Conservation (phyloP, 1,139 yeast species). For the Schwanniomyces etchellsii region DNA sequence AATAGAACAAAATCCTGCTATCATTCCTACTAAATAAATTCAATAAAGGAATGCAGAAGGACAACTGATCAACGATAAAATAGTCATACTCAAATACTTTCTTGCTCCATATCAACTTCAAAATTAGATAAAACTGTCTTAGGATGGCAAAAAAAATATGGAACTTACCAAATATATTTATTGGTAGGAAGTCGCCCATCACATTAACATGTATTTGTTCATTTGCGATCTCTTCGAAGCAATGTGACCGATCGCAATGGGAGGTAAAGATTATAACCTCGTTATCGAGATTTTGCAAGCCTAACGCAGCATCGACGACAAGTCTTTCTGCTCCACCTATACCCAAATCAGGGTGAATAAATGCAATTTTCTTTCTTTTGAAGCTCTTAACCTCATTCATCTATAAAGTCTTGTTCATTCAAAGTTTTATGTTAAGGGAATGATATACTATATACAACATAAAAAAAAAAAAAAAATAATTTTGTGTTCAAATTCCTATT, state of each 20-base stretch:
- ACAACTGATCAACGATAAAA: slow-evolving; percentile 81
- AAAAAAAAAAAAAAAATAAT: neutral
- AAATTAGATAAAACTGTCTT: slow-evolving; percentile 68
- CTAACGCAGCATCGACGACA: slow-evolving; percentile 92
- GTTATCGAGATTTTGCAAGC: slow-evolving; percentile 67
- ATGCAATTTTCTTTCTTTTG: slow-evolving; percentile 47
- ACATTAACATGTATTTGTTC: slow-evolving; percentile 59
- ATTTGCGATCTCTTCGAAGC: slow-evolving; percentile 80
- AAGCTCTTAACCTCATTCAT: neutral
- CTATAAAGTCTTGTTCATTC: neutral
- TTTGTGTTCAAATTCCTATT: too few species aligned
- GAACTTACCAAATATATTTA: slow-evolving; percentile 57
- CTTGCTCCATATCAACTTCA: slow-evolving; percentile 45
- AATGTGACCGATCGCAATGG: slow-evolving; percentile 79
- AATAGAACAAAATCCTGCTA: slow-evolving; percentile 64
- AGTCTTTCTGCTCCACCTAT: slow-evolving; percentile 96
- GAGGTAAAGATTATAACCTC: slow-evolving; percentile 73
- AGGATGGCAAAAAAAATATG: slow-evolving; percentile 79
- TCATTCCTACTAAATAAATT: slow-evolving; percentile 42
- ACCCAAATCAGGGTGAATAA: slow-evolving; percentile 93
- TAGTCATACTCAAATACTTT: slow-evolving; percentile 53
- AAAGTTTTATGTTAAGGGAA: too few species aligned
- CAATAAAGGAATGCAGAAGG: slow-evolving; percentile 77
- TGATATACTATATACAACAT: too few species aligned
- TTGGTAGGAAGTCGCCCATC: slow-evolving; percentile 79